Conservation (phyloP, 1,284 basidiomycete species). For the Athelia psychrophila region DNA sequence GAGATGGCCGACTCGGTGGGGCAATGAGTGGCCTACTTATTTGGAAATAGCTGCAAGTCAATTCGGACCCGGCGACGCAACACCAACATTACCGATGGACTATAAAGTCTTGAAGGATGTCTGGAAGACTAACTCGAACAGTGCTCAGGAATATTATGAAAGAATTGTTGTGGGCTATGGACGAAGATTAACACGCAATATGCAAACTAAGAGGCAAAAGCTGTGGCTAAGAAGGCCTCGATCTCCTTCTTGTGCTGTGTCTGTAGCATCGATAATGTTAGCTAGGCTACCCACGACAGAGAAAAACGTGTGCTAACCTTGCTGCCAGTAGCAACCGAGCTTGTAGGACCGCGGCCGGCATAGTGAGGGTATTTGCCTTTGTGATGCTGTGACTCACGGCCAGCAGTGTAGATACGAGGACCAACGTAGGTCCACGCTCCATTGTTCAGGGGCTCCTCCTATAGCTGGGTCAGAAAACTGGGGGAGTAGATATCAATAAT, state of each 20-base stretch:
- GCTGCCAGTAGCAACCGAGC: slow-evolving; percentile 88
- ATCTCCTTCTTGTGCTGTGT: slow-evolving; percentile 84
- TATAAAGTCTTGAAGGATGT: no score
- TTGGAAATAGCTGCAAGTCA: no score
- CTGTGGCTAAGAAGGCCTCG: slow-evolving; percentile 62
- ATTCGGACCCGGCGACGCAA: no score
- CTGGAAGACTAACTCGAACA: no score
- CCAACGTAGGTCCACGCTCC: slow-evolving; percentile 93
- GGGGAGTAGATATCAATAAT: neutral
- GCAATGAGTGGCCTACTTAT: no score
- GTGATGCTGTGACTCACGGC: slow-evolving; percentile 86
- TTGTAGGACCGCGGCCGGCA: slow-evolving; percentile 84
- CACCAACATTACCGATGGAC: no score
- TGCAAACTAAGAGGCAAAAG: slow-evolving; percentile 41
- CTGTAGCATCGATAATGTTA: slow-evolving; percentile 34
- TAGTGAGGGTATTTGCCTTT: slow-evolving; percentile 86
- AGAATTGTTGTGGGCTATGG: no score
- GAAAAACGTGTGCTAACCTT: slow-evolving; percentile 49
- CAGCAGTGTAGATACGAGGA: slow-evolving; percentile 82
- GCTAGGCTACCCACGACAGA: neutral
- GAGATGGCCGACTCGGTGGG: no score
- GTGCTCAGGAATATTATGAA: no score
- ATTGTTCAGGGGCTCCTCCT: slow-evolving; percentile 91
- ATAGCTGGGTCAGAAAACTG: slow-evolving; percentile 8
- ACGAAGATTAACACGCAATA: no score